Conservation (phyloP, 2,329 filamentous ascomycete species). For the Eutypella sp. region DNA sequence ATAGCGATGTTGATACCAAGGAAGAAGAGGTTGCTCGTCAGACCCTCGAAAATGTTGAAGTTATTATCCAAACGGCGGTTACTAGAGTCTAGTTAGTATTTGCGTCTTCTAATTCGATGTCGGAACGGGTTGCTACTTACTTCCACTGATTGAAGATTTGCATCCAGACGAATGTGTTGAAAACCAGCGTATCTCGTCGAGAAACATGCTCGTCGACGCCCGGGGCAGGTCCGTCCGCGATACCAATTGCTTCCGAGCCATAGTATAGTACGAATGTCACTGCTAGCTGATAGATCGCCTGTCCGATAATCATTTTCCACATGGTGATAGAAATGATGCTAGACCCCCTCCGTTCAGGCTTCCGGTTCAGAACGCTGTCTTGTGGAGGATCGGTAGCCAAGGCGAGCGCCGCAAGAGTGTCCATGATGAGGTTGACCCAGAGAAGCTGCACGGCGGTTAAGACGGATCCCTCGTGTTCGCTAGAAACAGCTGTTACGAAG, state of each 20-base stretch:
- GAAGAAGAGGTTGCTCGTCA: constrained; percentile 84
- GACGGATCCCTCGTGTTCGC: constrained; percentile 63
- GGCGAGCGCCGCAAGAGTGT: constrained; percentile 85
- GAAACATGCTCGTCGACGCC: too few relatives aligned
- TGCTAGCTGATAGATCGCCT: constrained; percentile 83
- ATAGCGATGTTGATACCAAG: constrained; percentile 79
- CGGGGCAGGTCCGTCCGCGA: constrained; percentile 32
- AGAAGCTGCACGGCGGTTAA: constrained; percentile 86
- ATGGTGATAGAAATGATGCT: constrained; percentile 79
- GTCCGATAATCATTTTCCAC: constrained; percentile 99
- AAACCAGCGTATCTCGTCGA: constrained; percentile 75
- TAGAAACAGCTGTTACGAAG: constrained; percentile 81
- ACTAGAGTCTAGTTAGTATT: constrained; percentile 34
- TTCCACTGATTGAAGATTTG: constrained; percentile 99
- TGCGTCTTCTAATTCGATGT: constrained; percentile 3
- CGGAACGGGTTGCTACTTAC: constrained; percentile 42
- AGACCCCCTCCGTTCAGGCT: constrained; percentile 54
- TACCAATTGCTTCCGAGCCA: constrained; percentile 54
- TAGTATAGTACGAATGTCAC: constrained; percentile 80
- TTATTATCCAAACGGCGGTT: constrained; percentile 91
- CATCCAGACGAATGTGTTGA: constrained; percentile 99
- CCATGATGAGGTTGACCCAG: constrained; percentile 98
- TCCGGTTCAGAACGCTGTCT: constrained; percentile 72
- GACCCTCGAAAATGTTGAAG: constrained; percentile 92
- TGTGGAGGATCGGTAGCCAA: constrained; percentile 88